Percentiles rank a stretch among this genome's conserved stretches.
These are phyloP conservation scores for Tolypocladium inflatum DNA, from an alignment of 2,329 filamentous ascomycete genomes.

Conservation along the genomic window DNA sequence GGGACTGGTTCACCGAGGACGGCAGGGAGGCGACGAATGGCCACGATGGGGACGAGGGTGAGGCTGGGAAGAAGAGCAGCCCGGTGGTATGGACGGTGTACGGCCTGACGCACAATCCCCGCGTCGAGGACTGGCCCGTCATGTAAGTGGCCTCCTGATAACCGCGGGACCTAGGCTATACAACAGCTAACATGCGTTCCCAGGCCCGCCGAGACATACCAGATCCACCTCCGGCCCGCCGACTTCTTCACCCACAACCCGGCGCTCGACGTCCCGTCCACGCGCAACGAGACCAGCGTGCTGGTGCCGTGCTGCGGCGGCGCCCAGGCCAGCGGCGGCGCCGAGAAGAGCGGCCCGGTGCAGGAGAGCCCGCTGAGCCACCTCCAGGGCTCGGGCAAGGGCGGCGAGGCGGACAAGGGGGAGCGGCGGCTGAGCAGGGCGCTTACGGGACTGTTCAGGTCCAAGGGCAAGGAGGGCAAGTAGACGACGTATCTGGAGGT, in stretches of 20 bases:
- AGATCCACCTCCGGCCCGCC: conserved; percentile 29
- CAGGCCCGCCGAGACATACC: conserved; percentile 38
- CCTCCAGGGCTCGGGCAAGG: conserved; percentile 15
- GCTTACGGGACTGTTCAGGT: conserved; percentile 1
- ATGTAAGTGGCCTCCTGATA: conserved; percentile 27
- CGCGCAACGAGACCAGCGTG: conserved; percentile 28
- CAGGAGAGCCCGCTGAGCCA: conserved; percentile 21
- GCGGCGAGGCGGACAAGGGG: not conserved
- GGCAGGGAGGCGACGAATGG: conserved; percentile 6
- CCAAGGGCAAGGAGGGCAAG: conserved; percentile 1
- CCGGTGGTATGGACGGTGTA: conserved; percentile 38
- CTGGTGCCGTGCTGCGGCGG: conserved; percentile 24
- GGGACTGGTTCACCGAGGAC: conserved; percentile 33
- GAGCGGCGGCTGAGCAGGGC: conserved; percentile 1
- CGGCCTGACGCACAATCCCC: conserved; percentile 37
- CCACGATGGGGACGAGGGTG: conserved; percentile 1
- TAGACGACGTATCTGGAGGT: not conserved
- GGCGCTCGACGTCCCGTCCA: conserved; percentile 33
- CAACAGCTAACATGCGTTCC: not conserved
- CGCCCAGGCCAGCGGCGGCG: conserved; percentile 1
- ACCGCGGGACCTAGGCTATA: not conserved
- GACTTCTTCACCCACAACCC: conserved; percentile 39
- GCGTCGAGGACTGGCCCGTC: conserved; percentile 40
- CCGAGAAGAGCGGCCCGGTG: conserved; percentile 8
- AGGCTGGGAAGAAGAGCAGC: conserved; percentile 13